Base-by-base conservation (phyloP, 768 basidiomycete species). In the Boletus reticulatus region DNA sequence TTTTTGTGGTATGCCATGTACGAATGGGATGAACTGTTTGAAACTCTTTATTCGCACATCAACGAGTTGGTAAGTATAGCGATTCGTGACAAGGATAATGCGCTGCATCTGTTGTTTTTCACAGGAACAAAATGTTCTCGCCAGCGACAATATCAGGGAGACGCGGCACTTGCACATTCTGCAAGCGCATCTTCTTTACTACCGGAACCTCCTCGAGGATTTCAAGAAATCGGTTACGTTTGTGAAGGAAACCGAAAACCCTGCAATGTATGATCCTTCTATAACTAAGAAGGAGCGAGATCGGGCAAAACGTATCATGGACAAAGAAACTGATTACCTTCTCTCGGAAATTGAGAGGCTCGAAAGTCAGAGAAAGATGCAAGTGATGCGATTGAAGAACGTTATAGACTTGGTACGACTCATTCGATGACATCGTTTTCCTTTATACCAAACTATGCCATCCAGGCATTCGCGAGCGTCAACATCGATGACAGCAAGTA, bases 1-100 rank as follows among this genome's bases (percentile, higher is more conserved):
- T 71, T 78, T 27, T 65, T 85, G 44, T 85, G 84, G 84, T 83
- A 84, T 60, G 78, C 80, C 1, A 67, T 84, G 20, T 85, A 85
- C 59, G 74, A 81, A 2, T 85, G 84, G 82, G 84, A 85, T 52
- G 83, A 85, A 62, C 71, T 80, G 4, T 72, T 84, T 31, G 83
- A 84, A 63, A 60, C 66, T 6, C 63, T 85, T 31, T 82, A 80
- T 58, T 55, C 64, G 10, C 80, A 85, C 56, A 77, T 84, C 22
- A 78, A 76, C 55, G 67, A 57, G 31, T 62, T 85, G 75, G 82
- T 83, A 63, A 43, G 80, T 17, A 27, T 6, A 8, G 4, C n/a
- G 3, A 12, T 9, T 44, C 5, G 5, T 27, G 11, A 27, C 7
- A 4, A 6, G 3, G 10, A 38, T 16, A 4, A 29, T n/a, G 17